Percentiles rank a stretch among this genome's conserved stretches.
Evolutionary conservation across 2,329 filamentous ascomycete species (phyloP).

Genomic region (Alternaria sp.): DNA sequence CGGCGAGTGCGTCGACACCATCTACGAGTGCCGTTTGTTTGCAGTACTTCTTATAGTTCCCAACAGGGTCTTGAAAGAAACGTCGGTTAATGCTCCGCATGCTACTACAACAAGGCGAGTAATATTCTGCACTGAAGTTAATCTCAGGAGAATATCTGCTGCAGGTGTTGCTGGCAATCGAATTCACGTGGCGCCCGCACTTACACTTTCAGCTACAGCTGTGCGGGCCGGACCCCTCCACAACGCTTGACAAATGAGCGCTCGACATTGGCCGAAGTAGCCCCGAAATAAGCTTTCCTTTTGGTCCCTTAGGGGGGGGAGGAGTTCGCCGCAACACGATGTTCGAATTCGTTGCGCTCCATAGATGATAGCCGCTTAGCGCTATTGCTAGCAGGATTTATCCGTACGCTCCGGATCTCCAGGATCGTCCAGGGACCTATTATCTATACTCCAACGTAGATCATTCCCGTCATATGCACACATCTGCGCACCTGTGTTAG

Average conservation of each 20-base stretch:
- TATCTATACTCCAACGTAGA: constrained; percentile 8
- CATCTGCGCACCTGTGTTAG: constrained; percentile 2
- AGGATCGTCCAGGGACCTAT: constrained; percentile 21
- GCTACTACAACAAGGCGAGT: constrained; percentile 5
- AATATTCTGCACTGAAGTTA: constrained; percentile 1
- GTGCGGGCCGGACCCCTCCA: constrained; percentile 30
- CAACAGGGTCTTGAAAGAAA: not conserved
- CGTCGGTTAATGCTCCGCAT: constrained; percentile 5
- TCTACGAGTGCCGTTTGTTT: not conserved
- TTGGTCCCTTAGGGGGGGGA: constrained; percentile 9
- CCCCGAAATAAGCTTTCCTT: constrained; percentile 9
- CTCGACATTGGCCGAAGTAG: constrained; percentile 14
- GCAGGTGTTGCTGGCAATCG: constrained; percentile 8
- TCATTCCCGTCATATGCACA: constrained; percentile 17
- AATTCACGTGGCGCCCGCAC: constrained; percentile 19
- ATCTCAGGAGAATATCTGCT: constrained; percentile 15
- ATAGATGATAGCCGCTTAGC: constrained; percentile 15
- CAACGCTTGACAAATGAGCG: constrained; percentile 15
- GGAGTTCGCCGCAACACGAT: constrained; percentile 11
- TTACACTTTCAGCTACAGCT: constrained; percentile 28
- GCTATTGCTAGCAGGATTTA: constrained; percentile 12
- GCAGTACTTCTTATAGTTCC: not conserved
- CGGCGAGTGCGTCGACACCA: not conserved
- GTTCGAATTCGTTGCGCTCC: constrained; percentile 11
- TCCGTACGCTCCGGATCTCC: constrained; percentile 20